phyloP scores from a whole-genome alignment of 2,329 filamentous ascomycete genomes.

The Cladosporium colombiae region DNA sequence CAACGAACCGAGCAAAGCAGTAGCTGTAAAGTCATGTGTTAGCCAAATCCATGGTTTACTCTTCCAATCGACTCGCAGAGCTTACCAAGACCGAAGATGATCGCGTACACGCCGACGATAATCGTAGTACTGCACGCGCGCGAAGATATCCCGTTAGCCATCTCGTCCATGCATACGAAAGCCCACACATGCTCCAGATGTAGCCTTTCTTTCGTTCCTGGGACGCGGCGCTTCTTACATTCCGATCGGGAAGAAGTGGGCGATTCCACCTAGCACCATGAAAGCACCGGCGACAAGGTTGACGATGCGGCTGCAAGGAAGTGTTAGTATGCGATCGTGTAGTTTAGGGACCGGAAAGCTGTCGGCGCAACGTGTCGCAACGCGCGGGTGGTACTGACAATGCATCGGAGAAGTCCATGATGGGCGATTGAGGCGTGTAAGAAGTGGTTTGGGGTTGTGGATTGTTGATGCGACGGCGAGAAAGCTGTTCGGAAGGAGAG shows the following conservation, averaged over 20 bases:
- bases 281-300: slow-evolving; percentile 86
- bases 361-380: slow-evolving; percentile 11
- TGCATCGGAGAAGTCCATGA: slow-evolving; percentile 88
- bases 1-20: slow-evolving; percentile 54
- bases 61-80: not conserved
- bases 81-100: slow-evolving; percentile 84
- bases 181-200: too few relatives aligned
- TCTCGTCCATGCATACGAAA: not conserved
- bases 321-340: slow-evolving; percentile 9
- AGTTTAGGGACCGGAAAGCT: not conserved
- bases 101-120: slow-evolving; percentile 82
- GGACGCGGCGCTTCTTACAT: slow-evolving; percentile 52
- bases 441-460: not conserved
- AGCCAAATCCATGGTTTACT: not conserved
- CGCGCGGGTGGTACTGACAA: slow-evolving; percentile 64
- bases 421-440: slow-evolving; percentile 29
- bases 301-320: slow-evolving; percentile 73
- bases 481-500: not conserved
- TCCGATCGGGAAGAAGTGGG: slow-evolving; percentile 64
- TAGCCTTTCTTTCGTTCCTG: not conserved
- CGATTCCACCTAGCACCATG: slow-evolving; percentile 82
- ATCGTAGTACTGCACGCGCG: slow-evolving; percentile 60
- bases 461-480: not conserved
- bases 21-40: slow-evolving; percentile 49
- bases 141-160: not conserved